Conservation (phyloP, 306 rosid species). For the Prunus persica region DNA sequence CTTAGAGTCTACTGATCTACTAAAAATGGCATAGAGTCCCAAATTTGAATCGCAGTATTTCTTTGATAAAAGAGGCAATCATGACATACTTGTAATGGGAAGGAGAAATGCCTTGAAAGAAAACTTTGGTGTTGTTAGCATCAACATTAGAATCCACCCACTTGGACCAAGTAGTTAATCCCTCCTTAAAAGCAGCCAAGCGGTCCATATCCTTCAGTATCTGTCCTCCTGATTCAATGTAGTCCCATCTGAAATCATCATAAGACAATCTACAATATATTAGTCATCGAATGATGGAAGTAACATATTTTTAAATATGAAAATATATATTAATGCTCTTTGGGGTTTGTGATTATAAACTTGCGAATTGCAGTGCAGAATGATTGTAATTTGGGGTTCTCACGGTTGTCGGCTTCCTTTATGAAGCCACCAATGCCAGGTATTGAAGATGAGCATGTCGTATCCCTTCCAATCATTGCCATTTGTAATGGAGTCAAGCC, state of each 20-base stretch:
- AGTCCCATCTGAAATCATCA: slow-evolving; percentile 33
- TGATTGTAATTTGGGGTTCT: not conserved
- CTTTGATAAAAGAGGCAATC: not conserved
- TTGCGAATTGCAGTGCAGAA: too few relatives aligned
- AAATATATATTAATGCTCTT: too few relatives aligned
- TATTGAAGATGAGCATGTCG: slow-evolving; percentile 41
- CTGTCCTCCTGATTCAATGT: slow-evolving; percentile 25
- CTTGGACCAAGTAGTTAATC: slow-evolving; percentile 44
- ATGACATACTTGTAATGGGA: slow-evolving; percentile 17
- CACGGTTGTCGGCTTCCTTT: slow-evolving; percentile 34
- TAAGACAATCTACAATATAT: not conserved
- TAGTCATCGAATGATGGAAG: too few relatives aligned
- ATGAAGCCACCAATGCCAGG: slow-evolving; percentile 59
- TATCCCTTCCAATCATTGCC: slow-evolving; percentile 41
- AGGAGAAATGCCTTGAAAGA: slow-evolving; percentile 47
- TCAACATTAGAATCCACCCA: slow-evolving; percentile 42
- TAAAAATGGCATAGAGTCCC: too few relatives aligned
- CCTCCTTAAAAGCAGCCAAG: slow-evolving; percentile 27
- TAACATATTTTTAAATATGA: too few relatives aligned
- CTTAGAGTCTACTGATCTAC: too few relatives aligned
- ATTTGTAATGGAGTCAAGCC: slow-evolving; percentile 40
- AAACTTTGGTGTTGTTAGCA: slow-evolving; percentile 25
- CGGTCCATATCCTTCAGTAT: slow-evolving; percentile 40
- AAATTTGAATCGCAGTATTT: too few relatives aligned
- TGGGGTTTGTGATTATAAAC: too few relatives aligned